Evolutionary conservation across 202 grass and related monocot genomes (phyloP).

Genomic region (Sporobolus alterniflorus): DNA sequence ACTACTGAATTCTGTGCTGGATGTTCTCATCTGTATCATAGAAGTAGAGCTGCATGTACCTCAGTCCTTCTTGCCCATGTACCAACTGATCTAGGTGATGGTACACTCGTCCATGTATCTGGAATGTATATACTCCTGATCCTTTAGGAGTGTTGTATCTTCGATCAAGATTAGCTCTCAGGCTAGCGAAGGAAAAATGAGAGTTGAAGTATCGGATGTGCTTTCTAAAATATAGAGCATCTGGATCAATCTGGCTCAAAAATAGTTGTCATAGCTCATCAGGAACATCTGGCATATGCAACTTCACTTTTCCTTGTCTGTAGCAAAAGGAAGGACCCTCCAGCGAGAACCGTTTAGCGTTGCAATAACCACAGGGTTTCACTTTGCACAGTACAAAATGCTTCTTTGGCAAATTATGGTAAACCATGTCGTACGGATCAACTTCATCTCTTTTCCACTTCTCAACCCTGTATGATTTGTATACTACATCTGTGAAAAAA

Average conservation of each 20-base stretch:
- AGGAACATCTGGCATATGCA: neutral
- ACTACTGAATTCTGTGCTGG: neutral
- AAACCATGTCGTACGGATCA: no score
- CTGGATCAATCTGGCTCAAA: neutral
- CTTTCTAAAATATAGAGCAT: neutral
- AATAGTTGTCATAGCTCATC: neutral
- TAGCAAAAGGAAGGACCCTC: no score
- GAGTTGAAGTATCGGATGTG: neutral
- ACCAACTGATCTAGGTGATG: neutral
- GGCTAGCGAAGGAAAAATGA: neutral
- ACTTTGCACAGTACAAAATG: no score
- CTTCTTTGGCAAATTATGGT: no score
- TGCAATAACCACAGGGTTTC: no score
- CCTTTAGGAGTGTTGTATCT: no score
- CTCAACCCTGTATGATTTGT: no score
- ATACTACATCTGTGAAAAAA: no score
- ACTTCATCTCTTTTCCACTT: no score
- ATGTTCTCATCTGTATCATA: neutral
- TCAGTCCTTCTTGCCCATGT: fast-evolving
- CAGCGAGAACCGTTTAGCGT: no score
- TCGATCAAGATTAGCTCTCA: neutral
- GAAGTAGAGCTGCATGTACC: neutral
- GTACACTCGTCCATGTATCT: neutral
- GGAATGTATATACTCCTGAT: neutral
- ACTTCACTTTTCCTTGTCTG: neutral